A percentile compares a stretch with the other conserved stretches of the same genome.
Evolutionary conservation across 768 basidiomycete genomes (phyloP).

Genomic region (Serpula lacrymans): DNA sequence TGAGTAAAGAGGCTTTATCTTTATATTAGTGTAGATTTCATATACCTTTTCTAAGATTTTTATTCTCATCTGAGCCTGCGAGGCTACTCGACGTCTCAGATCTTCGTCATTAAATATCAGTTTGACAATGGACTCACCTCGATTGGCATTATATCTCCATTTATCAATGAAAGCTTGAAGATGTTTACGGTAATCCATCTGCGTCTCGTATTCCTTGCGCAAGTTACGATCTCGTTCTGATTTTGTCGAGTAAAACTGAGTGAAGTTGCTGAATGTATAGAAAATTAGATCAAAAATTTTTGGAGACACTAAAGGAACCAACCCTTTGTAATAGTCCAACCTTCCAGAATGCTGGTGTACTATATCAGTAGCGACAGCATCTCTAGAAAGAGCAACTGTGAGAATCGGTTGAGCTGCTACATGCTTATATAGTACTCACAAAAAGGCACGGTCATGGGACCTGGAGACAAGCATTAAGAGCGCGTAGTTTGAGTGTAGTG

Average conservation of each 20-base stretch:
- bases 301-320: slow-evolving; percentile 9
- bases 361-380: slow-evolving; percentile 97
- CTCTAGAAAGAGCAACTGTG: slow-evolving; percentile 38
- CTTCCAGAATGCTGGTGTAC: slow-evolving; percentile 93
- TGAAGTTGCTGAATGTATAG: slow-evolving; percentile 89
- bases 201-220: slow-evolving; percentile 93
- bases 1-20: neutral
- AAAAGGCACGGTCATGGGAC: slow-evolving; percentile 96
- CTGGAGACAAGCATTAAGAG: slow-evolving; percentile 34
- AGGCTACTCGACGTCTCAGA: slow-evolving; percentile 47
- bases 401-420: neutral
- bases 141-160: slow-evolving; percentile 97
- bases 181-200: slow-evolving; percentile 93
- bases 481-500: neutral
- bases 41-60: slow-evolving; percentile 71
- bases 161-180: slow-evolving; percentile 97
- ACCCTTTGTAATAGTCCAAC: slow-evolving; percentile 98
- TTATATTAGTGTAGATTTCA: neutral
- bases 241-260: slow-evolving; percentile 98
- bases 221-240: slow-evolving; percentile 90
- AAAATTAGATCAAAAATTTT: neutral
- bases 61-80: slow-evolving; percentile 83
- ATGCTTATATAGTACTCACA: slow-evolving; percentile 53
- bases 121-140: slow-evolving; percentile 45
- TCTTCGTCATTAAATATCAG: neutral